Conservation (phyloP, 176 grass and related monocot species). For the Pontederia paniculata region DNA sequence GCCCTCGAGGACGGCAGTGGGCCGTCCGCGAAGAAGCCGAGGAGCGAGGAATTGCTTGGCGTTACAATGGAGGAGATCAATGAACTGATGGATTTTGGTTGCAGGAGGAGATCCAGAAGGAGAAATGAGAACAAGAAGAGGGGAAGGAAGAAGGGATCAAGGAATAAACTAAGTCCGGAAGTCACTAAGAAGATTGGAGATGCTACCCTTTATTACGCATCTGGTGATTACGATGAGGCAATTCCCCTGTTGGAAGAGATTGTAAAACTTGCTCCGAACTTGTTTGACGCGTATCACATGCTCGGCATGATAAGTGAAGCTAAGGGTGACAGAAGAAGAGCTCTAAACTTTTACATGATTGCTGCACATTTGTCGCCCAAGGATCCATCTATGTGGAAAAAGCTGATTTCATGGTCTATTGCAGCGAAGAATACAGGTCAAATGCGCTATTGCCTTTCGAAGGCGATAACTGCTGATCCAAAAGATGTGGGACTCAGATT, state of each 20-base stretch:
- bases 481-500: conserved; percentile 70
- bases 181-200: conserved; percentile 64
- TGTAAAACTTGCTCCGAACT: conserved; percentile 61
- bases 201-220: conserved; percentile 61
- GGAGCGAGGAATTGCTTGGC: conserved; percentile 45
- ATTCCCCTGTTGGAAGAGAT: conserved; percentile 77
- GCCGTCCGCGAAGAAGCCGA: conserved; percentile 40
- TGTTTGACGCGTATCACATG: conserved; percentile 65
- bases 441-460: conserved; percentile 59
- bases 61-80: conserved; percentile 66
- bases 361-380: conserved; percentile 77
- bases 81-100: conserved; percentile 73
- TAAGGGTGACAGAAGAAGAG: conserved; percentile 54
- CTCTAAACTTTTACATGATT: conserved; percentile 73
- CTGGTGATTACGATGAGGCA: conserved; percentile 60
- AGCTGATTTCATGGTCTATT: conserved; percentile 54
- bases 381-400: conserved; percentile 77
- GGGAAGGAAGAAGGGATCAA: conserved; percentile 63
- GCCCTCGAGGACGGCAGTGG: conserved; percentile 37
- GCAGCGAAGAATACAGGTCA: conserved; percentile 51
- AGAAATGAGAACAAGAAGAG: conserved; percentile 22
- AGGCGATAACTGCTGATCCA: conserved; percentile 83
- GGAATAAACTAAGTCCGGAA: conserved; percentile 47
- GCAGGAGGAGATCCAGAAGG: conserved; percentile 39
- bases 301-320: conserved; percentile 73